phyloP scores from a whole-genome alignment of 768 basidiomycete species.

The Lentinula sp. region DNA sequence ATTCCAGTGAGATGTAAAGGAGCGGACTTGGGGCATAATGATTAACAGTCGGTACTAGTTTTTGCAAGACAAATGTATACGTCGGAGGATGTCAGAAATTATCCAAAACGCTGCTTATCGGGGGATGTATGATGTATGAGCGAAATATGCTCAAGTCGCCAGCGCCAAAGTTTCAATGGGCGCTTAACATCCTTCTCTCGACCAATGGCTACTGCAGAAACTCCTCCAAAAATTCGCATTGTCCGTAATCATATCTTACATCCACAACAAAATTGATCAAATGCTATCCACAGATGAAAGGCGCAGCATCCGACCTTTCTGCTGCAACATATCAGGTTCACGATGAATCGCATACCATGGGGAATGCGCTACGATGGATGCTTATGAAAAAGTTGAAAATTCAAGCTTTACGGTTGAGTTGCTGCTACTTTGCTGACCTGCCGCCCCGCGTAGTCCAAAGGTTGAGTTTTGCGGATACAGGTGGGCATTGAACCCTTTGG shows the following conservation, averaged over 20 bases:
- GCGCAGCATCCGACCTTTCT: constrained; percentile 74
- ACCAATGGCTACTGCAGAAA: constrained; percentile 12
- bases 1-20: no score
- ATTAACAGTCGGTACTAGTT: no score
- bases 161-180: no score
- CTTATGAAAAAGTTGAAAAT: constrained; percentile 91
- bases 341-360: constrained; percentile 94
- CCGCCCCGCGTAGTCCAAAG: constrained; percentile 58
- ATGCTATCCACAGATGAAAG: constrained; percentile 59
- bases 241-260: background rate
- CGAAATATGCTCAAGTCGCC: no score
- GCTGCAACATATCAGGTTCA: constrained; percentile 88
- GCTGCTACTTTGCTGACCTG: background rate
- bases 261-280: background rate
- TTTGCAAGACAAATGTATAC: no score
- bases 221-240: constrained; percentile 1
- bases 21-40: no score
- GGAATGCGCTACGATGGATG: constrained; percentile 96
- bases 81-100: no score
- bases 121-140: no score
- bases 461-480: constrained; percentile 99
- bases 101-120: no score
- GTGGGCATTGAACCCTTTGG: constrained; percentile 31
- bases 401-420: no score
- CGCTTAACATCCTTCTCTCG: background rate